Percentiles rank a stretch among this genome's conserved stretches.
Conservation (phyloP, 768 basidiomycete species). For the Chalciporus sphaerocephalus region DNA sequence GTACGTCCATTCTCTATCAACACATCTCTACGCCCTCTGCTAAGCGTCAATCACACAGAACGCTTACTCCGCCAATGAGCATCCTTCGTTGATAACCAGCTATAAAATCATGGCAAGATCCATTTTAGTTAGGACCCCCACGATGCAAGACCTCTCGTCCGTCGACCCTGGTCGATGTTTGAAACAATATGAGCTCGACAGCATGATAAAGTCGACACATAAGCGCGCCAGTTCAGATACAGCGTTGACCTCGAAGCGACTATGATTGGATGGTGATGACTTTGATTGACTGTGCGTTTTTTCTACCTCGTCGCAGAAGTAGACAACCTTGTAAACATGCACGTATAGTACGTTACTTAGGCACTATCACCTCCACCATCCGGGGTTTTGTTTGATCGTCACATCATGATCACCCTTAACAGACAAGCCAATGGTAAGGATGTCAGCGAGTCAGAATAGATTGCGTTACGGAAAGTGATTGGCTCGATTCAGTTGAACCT, state of each 20-base stretch:
- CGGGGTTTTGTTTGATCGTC: neutral
- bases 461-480: neutral
- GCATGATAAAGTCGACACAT: neutral
- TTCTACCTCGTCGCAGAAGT: neutral
- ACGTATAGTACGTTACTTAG: neutral
- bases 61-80: conserved; percentile 6
- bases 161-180: conserved; percentile 5
- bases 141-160: conserved; percentile 3
- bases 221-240: neutral
- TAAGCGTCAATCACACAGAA: conserved; percentile 8
- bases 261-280: neutral
- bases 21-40: conserved; percentile 27
- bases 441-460: neutral
- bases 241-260: no score
- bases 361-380: neutral
- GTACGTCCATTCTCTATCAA: conserved; percentile 25
- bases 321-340: neutral
- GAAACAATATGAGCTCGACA: neutral
- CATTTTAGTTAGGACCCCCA: conserved; percentile 6
- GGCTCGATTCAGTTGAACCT: neutral
- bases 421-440: neutral
- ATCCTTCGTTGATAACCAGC: conserved; percentile 6
- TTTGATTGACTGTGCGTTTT: neutral
- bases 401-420: neutral
- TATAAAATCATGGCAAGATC: conserved; percentile 5